These are phyloP conservation scores for Pezicula neosporulosa DNA, from an alignment of 2,329 filamentous ascomycete genomes.

Conservation along the genomic window DNA sequence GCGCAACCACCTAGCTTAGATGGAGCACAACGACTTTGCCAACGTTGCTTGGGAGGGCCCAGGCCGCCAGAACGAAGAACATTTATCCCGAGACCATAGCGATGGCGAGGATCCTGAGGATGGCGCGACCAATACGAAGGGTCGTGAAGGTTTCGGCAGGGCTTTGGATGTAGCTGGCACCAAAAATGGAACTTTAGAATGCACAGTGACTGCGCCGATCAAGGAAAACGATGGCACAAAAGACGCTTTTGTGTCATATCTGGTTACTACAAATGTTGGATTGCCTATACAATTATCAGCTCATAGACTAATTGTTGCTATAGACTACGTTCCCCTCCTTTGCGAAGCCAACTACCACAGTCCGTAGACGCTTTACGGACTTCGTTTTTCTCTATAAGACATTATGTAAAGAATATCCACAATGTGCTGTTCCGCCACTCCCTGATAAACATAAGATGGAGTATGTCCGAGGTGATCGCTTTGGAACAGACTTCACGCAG, in stretches of 20 bases:
- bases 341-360: conserved; percentile 72
- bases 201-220: conserved; percentile 75
- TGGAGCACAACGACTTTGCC: conserved; percentile 66
- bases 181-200: conserved; percentile 75
- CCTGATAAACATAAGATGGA: conserved; percentile 99
- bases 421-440: conserved; percentile 87
- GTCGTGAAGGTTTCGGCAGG: conserved; percentile 19
- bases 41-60: conserved; percentile 72
- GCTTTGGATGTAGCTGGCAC: conserved; percentile 56
- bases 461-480: conserved; percentile 94
- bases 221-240: conserved; percentile 98
- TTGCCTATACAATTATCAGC: not conserved
- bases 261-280: conserved; percentile 82
- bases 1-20: conserved; percentile 15
- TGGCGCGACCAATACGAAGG: conserved; percentile 15
- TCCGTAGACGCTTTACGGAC: conserved; percentile 93
- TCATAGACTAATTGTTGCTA: conserved; percentile 10
- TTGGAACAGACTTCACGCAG: conserved; percentile 86
- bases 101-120: conserved; percentile 24
- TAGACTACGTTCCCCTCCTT: conserved; percentile 95
- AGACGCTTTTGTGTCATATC: conserved; percentile 93
- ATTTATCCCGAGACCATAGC: conserved; percentile 37
- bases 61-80: conserved; percentile 41
- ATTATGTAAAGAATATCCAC: conserved; percentile 81
- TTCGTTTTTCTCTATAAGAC: conserved; percentile 96